A percentile compares a stretch with the other conserved stretches of the same genome.
phyloP scores from a whole-genome alignment of 148 eudicot genomes.

The Camellia sinensis region DNA sequence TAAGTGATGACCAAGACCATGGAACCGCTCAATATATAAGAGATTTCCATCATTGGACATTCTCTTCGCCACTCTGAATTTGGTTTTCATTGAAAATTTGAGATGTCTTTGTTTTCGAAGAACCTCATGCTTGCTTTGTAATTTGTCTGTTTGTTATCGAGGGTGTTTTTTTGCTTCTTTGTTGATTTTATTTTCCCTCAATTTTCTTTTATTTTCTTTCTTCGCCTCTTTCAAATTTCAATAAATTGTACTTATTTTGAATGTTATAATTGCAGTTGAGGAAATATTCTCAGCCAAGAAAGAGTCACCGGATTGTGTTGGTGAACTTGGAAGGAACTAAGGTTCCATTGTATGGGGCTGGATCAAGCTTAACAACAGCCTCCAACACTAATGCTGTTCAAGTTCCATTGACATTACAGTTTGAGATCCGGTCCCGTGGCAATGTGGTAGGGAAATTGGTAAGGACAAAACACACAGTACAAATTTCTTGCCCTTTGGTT shows the following conservation, averaged over 20 bases:
- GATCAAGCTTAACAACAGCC: conserved; percentile 46
- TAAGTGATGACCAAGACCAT: no score
- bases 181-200: neutral
- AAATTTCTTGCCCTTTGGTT: conserved; percentile 53
- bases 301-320: conserved; percentile 46
- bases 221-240: neutral
- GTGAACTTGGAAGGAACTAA: conserved; percentile 55
- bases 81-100: no score
- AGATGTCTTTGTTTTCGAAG: no score
- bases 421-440: conserved; percentile 52
- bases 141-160: neutral
- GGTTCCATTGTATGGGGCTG: conserved; percentile 95
- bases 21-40: no score
- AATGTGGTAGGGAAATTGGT: conserved; percentile 89
- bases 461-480: conserved; percentile 44
- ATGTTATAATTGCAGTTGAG: conserved; percentile 42
- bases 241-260: neutral
- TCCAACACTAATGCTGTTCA: conserved; percentile 28
- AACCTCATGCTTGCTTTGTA: neutral
- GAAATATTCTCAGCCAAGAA: conserved; percentile 79
- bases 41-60: no score
- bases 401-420: conserved; percentile 59
- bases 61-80: no score
- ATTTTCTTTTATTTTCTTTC: no score
- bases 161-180: neutral